A percentile compares a stretch with the other conserved stretches of the same genome.
These are phyloP conservation scores for Mesembryanthemum crystallinum DNA, from an alignment of 148 eudicot species.

Conservation along the genomic window DNA sequence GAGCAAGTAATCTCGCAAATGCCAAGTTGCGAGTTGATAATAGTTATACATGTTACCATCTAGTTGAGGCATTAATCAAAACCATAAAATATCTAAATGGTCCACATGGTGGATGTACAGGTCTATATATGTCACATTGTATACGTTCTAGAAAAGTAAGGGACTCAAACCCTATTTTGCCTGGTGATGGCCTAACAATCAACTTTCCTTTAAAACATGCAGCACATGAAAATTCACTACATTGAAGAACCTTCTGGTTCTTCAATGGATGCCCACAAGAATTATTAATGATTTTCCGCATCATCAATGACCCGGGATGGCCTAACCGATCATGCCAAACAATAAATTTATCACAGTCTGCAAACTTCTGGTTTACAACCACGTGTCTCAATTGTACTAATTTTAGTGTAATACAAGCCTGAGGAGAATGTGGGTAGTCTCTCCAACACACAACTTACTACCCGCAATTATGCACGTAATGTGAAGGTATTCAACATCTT, in stretches of 20 bases:
- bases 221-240: neutral
- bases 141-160: neutral
- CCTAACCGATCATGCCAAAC: too few species aligned
- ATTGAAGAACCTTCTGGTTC: neutral
- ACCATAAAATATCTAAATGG: neutral
- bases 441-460: neutral
- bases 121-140: neutral
- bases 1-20: neutral
- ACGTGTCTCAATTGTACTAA: neutral
- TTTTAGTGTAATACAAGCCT: neutral
- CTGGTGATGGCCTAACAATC: neutral
- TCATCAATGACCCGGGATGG: neutral
- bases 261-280: neutral
- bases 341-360: too few species aligned
- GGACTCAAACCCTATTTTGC: neutral
- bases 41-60: too few species aligned
- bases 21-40: too few species aligned
- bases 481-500: too few species aligned
- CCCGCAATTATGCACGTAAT: too few species aligned
- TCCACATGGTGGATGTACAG: neutral
- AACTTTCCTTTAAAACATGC: neutral
- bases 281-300: too few species aligned
- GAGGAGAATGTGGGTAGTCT: neutral
- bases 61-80: too few species aligned
- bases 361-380: neutral